phyloP scores from a whole-genome alignment of 2,329 filamentous ascomycete species.

The Cadophora luteo-olivacea region DNA sequence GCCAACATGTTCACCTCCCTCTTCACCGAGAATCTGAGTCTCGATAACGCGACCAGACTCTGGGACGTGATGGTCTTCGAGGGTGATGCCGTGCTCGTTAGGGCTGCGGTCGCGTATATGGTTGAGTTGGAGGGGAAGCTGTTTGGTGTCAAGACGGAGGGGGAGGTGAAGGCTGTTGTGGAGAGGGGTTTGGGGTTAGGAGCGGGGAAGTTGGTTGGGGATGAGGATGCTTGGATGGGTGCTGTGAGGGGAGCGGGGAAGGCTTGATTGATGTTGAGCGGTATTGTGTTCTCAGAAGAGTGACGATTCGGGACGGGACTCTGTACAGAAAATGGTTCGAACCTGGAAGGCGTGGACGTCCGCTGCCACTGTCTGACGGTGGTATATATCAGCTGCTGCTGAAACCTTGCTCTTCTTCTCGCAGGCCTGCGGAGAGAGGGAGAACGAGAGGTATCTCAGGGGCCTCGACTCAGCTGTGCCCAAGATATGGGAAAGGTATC shows the following conservation, averaged over 20 bases:
- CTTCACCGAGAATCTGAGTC: slow-evolving; percentile 66
- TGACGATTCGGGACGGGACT: no score
- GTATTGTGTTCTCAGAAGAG: no score
- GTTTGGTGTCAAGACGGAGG: slow-evolving; percentile 47
- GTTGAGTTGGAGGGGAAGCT: slow-evolving; percentile 56
- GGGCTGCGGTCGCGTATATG: slow-evolving; percentile 74
- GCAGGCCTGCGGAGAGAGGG: no score
- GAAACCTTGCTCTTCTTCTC: no score
- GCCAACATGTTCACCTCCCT: slow-evolving; percentile 66
- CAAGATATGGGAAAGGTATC: no score
- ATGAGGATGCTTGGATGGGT: slow-evolving; percentile 40
- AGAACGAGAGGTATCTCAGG: no score
- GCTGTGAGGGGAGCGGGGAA: slow-evolving; percentile 39
- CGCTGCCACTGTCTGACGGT: no score
- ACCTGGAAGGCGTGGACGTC: no score
- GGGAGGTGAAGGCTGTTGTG: slow-evolving; percentile 35
- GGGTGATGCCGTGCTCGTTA: slow-evolving; percentile 73
- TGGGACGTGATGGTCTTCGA: slow-evolving; percentile 89
- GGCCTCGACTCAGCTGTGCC: no score
- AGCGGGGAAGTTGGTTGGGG: slow-evolving; percentile 21
- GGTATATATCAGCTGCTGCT: not conserved
- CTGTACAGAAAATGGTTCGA: no score
- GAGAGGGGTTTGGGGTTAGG: slow-evolving; percentile 25
- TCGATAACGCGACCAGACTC: slow-evolving; percentile 74
- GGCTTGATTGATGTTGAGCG: not conserved